phyloP scores from a whole-genome alignment of 192 early-diverging fungal species.

The Borealophlyctis nickersoniae region DNA sequence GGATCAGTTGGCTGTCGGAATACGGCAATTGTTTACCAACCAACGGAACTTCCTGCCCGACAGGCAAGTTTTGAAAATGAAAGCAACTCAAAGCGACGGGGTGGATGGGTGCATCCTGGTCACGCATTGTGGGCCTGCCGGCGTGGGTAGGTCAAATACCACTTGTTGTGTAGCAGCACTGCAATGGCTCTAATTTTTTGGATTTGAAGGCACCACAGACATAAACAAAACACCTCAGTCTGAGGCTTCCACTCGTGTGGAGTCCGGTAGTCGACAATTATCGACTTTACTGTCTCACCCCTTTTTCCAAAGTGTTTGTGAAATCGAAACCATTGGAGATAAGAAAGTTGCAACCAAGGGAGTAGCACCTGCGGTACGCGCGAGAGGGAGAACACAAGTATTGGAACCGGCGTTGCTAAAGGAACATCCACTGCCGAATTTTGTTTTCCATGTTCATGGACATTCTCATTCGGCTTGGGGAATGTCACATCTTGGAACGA shows the following conservation, averaged over 20 bases:
- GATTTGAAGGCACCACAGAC: constrained; percentile 19
- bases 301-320: constrained; percentile 12
- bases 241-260: constrained; percentile 8
- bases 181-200: not conserved
- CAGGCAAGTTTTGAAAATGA: too few relatives aligned
- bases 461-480: constrained; percentile 27
- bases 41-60: not conserved
- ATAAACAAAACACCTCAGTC: constrained; percentile 23
- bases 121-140: constrained; percentile 28
- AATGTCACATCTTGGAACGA: constrained; percentile 18
- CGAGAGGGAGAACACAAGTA: too few relatives aligned
- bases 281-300: constrained; percentile 6
- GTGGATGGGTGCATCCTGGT: constrained; percentile 23
- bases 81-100: too few relatives aligned
- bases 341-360: too few relatives aligned
- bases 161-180: not conserved
- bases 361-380: too few relatives aligned
- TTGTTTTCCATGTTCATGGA: constrained; percentile 26
- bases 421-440: not conserved
- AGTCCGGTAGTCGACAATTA: constrained; percentile 12
- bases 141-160: constrained; percentile 5
- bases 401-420: not conserved
- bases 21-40: not conserved
- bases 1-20: not conserved
- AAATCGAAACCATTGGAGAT: too few relatives aligned